Evolutionary conservation across 345 rosid genomes (phyloP), one percentile per base, ranked within the genome.

Genomic region (Carallia brachiata): DNA sequence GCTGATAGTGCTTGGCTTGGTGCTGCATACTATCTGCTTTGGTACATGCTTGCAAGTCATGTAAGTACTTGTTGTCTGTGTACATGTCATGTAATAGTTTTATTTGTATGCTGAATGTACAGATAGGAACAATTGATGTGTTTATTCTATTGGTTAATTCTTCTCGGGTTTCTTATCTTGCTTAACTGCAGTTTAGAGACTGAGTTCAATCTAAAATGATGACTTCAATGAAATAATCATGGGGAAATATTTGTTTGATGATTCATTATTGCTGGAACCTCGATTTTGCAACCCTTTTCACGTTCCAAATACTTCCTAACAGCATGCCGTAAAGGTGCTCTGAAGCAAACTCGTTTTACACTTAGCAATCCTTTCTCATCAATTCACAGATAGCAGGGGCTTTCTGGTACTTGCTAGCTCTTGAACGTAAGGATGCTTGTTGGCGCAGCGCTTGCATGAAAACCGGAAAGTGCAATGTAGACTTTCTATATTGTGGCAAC

Each of bases 11-110:
- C 93, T 59, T 84, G 87, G 89, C 83, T 85, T 52, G 95, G 95
- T 66, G 96, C 95, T 30, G 95, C 95, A 6, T 90, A 92, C 77
- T 92, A 92, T 69, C 81, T 92, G 56, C 90, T 92, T 5, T 92
- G 98, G 95, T 92, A 90, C 83, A 52, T 92, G 84, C 90, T 90
- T 66, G 87, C 92, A 19, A 89, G 98, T 68, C 98, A 92, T 78
- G 98, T 90, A 78, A 84, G 97, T 73, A 7, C n/a, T 52, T 68
- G 2, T 34, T 48, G 62, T 23, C n/a, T 30, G 17, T 16, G 13
- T 44, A 12, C 17, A 44, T 16, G 50, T 12, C 50, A 12, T 3
- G 50, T 12, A 2, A 12, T 3, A 12, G 50, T 13, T 12, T 13
- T 44, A 15, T 13, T 44, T 44, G 50, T 12, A 12, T 13, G 12